phyloP scores from a whole-genome alignment of 495 filamentous ascomycete species.

The Aspergillus avenaceus region DNA sequence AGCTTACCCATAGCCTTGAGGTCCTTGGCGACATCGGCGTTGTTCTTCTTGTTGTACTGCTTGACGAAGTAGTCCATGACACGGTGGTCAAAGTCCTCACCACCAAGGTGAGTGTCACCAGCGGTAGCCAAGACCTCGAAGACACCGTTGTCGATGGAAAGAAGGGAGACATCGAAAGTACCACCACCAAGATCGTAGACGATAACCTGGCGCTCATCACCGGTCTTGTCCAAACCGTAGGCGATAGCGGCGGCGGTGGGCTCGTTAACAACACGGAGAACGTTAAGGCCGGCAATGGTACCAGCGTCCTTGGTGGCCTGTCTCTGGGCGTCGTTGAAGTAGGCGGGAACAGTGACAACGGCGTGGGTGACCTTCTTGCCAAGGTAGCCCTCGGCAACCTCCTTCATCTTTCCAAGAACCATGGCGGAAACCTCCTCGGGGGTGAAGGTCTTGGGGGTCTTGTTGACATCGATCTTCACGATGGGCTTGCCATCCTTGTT shows the following conservation, averaged over 20 bases:
- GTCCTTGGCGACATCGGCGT: slow-evolving; percentile 88
- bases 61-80: slow-evolving; percentile 97
- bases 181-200: slow-evolving; percentile 99
- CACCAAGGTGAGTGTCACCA: slow-evolving; percentile 98
- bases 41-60: slow-evolving; percentile 99
- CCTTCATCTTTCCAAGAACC: slow-evolving; percentile 94
- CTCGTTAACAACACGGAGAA: slow-evolving; percentile 96
- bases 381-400: slow-evolving; percentile 88
- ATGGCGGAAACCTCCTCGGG: slow-evolving; percentile 87
- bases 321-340: slow-evolving; percentile 99
- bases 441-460: slow-evolving; percentile 71
- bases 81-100: slow-evolving; percentile 99
- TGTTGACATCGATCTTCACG: slow-evolving; percentile 73
- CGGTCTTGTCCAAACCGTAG: slow-evolving; percentile 83
- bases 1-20: slow-evolving; percentile 99
- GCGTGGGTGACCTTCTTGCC: slow-evolving; percentile 95
- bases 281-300: slow-evolving; percentile 89
- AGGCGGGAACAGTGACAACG: slow-evolving; percentile 95
- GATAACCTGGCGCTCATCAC: slow-evolving; percentile 85
- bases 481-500: slow-evolving; percentile 79
- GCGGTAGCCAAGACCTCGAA: slow-evolving; percentile 98
- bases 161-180: slow-evolving; percentile 99
- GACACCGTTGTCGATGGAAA: slow-evolving; percentile 94
- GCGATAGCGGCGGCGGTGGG: slow-evolving; percentile 86
- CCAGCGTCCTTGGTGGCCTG: slow-evolving; percentile 98